Conservation (phyloP, 2,329 filamentous ascomycete genomes). For the Ophiostoma sp. region DNA sequence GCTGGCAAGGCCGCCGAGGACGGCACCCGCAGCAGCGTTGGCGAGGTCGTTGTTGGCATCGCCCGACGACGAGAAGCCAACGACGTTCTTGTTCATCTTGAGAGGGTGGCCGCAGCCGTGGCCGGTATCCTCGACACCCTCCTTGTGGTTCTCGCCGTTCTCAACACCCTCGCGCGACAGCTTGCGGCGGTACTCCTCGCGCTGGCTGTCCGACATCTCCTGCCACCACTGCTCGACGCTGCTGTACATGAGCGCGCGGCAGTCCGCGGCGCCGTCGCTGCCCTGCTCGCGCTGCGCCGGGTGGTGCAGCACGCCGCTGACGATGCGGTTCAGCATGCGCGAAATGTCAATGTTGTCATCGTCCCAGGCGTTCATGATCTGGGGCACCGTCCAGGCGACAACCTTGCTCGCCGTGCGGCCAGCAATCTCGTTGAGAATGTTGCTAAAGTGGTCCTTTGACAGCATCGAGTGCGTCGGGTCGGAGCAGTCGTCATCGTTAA, state of each 20-base stretch:
- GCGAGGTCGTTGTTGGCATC: slow-evolving; percentile 52
- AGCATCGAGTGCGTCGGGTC: slow-evolving; percentile 95
- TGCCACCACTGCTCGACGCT: slow-evolving; percentile 80
- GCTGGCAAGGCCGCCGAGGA: slow-evolving; percentile 54
- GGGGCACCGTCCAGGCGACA: slow-evolving; percentile 80
- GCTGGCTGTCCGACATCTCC: slow-evolving; percentile 55
- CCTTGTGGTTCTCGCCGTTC: slow-evolving; percentile 77
- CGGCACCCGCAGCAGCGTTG: slow-evolving; percentile 50
- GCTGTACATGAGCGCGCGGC: slow-evolving; percentile 71
- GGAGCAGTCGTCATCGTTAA: slow-evolving; percentile 67
- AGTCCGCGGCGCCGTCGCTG: slow-evolving; percentile 64
- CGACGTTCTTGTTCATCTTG: slow-evolving; percentile 63
- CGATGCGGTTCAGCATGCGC: slow-evolving; percentile 67
- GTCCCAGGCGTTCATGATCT: slow-evolving; percentile 84
- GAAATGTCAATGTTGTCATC: slow-evolving; percentile 65
- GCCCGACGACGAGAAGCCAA: slow-evolving; percentile 30
- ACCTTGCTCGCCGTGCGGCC: slow-evolving; percentile 75
- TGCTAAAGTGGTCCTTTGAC: slow-evolving; percentile 92
- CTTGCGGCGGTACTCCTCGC: slow-evolving; percentile 64
- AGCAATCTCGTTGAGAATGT: slow-evolving; percentile 80
- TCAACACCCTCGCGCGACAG: slow-evolving; percentile 73
- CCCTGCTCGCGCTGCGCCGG: slow-evolving; percentile 70
- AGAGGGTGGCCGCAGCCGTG: slow-evolving; percentile 78
- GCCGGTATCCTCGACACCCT: slow-evolving; percentile 75
- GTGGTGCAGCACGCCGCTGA: slow-evolving; percentile 80